These are phyloP conservation scores for Knoxdaviesia proteae DNA, from an alignment of 2,329 filamentous ascomycete species.

Conservation along the genomic window DNA sequence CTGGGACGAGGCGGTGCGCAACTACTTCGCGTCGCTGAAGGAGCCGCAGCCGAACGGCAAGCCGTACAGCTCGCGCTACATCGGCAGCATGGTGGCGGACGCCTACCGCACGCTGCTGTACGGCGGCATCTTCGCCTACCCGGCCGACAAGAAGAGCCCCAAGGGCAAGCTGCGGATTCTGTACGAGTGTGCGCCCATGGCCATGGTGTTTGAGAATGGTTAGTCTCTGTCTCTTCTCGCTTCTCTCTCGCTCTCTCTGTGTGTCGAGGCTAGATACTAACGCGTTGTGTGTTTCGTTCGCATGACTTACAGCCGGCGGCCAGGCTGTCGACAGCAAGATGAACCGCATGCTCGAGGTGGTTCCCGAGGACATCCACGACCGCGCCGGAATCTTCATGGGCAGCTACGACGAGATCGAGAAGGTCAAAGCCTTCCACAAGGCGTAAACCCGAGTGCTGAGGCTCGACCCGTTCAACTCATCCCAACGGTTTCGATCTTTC, in stretches of 20 bases:
- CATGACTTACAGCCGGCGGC: constrained; percentile 48
- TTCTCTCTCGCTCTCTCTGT: neutral
- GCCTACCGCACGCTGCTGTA: constrained; percentile 91
- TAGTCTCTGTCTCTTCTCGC: constrained; percentile 15
- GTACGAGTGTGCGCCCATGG: constrained; percentile 98
- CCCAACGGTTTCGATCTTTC: too few relatives aligned
- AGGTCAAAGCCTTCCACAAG: constrained; percentile 71
- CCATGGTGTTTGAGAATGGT: constrained; percentile 97
- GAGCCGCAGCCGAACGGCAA: constrained; percentile 53
- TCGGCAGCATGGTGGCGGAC: constrained; percentile 95
- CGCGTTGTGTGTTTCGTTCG: too few relatives aligned
- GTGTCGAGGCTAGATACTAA: neutral
- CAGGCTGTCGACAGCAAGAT: constrained; percentile 83
- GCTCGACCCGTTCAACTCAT: too few relatives aligned
- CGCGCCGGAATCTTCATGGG: constrained; percentile 90
- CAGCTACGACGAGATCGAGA: constrained; percentile 85
- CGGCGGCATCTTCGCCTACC: constrained; percentile 93
- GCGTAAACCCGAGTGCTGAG: constrained; percentile 5
- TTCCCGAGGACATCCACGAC: constrained; percentile 87
- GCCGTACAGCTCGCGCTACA: constrained; percentile 89
- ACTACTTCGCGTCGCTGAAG: constrained; percentile 83
- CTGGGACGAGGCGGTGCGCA: constrained; percentile 75
- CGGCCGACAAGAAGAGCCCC: constrained; percentile 90
- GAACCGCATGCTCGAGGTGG: constrained; percentile 72
- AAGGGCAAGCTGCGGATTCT: constrained; percentile 96